These are phyloP conservation scores for Trypanosoma scelopori DNA, from an alignment of 208 protist species.

Conservation along the genomic window DNA sequence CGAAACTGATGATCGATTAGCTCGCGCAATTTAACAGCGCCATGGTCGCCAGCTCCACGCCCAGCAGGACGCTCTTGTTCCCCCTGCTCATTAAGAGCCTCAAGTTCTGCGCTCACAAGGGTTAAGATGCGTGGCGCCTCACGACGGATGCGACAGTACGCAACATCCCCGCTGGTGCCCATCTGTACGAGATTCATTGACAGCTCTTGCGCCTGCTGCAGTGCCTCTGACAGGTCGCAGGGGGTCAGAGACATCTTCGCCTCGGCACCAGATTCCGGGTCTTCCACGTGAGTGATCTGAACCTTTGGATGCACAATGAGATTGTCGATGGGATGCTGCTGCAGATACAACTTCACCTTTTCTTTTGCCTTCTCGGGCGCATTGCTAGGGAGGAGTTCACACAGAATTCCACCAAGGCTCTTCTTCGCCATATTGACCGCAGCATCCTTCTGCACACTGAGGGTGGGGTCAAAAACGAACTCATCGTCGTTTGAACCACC, in stretches of 20 bases:
- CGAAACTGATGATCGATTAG: constrained; percentile 81
- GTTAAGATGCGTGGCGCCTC: constrained; percentile 60
- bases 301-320: constrained; percentile 63
- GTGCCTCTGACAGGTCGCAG: constrained; percentile 63
- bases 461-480: constrained; percentile 82
- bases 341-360: constrained; percentile 65
- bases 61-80: constrained; percentile 18
- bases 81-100: constrained; percentile 25
- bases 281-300: constrained; percentile 87
- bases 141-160: constrained; percentile 80
- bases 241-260: constrained; percentile 61
- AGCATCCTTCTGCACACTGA: constrained; percentile 74
- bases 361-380: constrained; percentile 46
- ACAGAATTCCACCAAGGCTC: constrained; percentile 54
- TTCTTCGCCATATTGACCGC: constrained; percentile 62
- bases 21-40: constrained; percentile 27
- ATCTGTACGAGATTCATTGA: constrained; percentile 86
- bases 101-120: constrained; percentile 67
- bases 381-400: constrained; percentile 49
- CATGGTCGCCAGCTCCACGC: constrained; percentile 1
- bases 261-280: constrained; percentile 66
- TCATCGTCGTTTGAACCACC: constrained; percentile 28
- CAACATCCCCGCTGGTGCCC: constrained; percentile 61
- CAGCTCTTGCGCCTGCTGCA: constrained; percentile 59
- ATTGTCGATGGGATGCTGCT: constrained; percentile 76